phyloP scores from a whole-genome alignment of 179 eudicot genomes.

The Spinacia oleracea region DNA sequence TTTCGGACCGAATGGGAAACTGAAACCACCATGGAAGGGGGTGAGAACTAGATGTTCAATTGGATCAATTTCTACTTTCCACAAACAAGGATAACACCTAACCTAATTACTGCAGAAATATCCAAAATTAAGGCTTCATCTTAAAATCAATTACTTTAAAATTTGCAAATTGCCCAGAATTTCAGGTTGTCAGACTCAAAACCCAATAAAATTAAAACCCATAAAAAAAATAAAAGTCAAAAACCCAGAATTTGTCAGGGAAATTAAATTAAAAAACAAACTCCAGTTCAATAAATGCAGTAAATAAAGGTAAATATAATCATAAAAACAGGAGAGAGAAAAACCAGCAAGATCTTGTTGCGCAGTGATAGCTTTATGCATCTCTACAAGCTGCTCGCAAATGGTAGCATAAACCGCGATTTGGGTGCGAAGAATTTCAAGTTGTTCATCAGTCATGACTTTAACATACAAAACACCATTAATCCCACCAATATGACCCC shows the following conservation, averaged over 20 bases:
- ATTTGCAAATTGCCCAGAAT: conserved; percentile 5
- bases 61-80: background rate
- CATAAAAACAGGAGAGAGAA: background rate
- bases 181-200: background rate
- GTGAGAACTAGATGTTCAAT: background rate
- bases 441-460: conserved; percentile 95
- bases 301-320: background rate
- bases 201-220: background rate
- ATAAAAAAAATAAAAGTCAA: conserved; percentile 3
- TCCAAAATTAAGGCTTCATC: background rate
- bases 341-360: conserved; percentile 85
- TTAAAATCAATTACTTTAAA: too few relatives aligned
- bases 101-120: background rate
- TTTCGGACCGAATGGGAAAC: background rate
- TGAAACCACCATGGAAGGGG: background rate
- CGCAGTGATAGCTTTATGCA: conserved; percentile 74
- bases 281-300: background rate
- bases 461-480: conserved; percentile 57
- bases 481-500: conserved; percentile 8
- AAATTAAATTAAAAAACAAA: background rate
- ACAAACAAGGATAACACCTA: background rate
- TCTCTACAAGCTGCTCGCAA: conserved; percentile 81
- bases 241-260: background rate
- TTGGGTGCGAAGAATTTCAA: conserved; percentile 78
- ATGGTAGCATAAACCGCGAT: conserved; percentile 86